Evolutionary conservation across 1,284 basidiomycete species (phyloP).

Genomic region (Ustilago cynodontis): DNA sequence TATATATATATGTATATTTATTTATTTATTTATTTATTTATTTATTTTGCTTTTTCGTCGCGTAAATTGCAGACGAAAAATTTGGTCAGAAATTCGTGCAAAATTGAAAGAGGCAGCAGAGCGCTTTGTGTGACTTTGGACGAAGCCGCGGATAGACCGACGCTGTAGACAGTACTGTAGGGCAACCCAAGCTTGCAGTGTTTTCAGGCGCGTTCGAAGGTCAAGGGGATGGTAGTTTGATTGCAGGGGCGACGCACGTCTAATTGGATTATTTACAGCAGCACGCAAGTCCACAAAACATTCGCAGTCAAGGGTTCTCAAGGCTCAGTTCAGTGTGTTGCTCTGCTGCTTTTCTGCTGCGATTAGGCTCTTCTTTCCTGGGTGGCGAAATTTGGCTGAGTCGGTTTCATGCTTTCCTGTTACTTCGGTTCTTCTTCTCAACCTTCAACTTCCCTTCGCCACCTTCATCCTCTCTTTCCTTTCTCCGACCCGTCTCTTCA

Average conservation of each 20-base stretch:
- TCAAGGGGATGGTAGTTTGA: too few species aligned
- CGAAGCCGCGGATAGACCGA: not conserved
- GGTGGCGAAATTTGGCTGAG: slow-evolving; percentile 24
- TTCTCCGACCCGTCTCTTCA: not conserved
- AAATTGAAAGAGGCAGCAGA: slow-evolving; percentile 8
- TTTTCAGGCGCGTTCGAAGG: too few species aligned
- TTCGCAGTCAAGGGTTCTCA: too few species aligned
- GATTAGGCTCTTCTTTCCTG: slow-evolving; percentile 4
- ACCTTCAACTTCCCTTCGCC: not conserved
- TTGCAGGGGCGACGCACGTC: too few species aligned
- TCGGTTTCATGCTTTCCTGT: not conserved
- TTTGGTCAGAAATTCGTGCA: not conserved
- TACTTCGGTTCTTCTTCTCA: not conserved
- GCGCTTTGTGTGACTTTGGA: not conserved
- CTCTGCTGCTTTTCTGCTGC: not conserved
- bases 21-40: too few species aligned
- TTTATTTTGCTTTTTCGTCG: slow-evolving; percentile 4
- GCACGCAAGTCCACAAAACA: too few species aligned
- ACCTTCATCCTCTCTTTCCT: not conserved
- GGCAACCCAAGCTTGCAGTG: slow-evolving; percentile 26
- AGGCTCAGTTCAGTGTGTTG: slow-evolving; percentile 8
- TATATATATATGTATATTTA: too few species aligned
- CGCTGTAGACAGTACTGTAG: slow-evolving; percentile 35
- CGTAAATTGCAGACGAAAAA: slow-evolving; percentile 14
- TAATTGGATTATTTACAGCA: too few species aligned